Evolutionary conservation across 169 alveolate genomes (phyloP), one percentile per base, ranked within the genome.

Genomic region (Eimeria nieschulzi): DNA sequence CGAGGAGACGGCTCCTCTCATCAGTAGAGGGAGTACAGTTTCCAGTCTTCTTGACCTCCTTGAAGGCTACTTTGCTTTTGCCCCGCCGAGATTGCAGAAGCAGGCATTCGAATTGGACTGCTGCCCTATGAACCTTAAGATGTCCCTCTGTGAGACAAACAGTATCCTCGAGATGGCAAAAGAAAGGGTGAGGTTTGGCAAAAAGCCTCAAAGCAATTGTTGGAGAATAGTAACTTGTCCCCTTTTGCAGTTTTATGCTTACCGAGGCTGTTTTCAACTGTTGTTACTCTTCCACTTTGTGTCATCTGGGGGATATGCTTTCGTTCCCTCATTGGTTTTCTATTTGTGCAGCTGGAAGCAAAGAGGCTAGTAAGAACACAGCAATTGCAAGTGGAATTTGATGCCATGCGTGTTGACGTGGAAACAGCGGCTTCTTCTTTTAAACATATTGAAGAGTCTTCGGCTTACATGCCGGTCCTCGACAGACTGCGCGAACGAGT

Each of bases 261-360:
- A 33, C 0, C 46, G 3, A 33, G 46, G 46, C 46, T 1, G 46
- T 33, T 33, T 33, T 33, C 46, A 33, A 33, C 46, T 33, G 46
- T 33, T 0, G 46, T 33, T 33, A 33, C 46, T 33, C 46, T 0
- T 0, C 46, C 3, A 33, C 46, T 33, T 33, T 3, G 46, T 33
- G 46, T 33, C 46, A 33, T 33, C 3, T 33, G 46, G 3, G 46
- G 3, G 46, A 33, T 33, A 33, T 59, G 68, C 68, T 59, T 59
- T 15, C 68, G 5, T 5, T 59, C 68, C 15, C 15, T 12, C 17
- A 12, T 76, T 25, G 76, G 17, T 12, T 7, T 10, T 78, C 7
- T 66, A 55, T 46, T 33, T 6, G 39, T 63, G 82, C 83, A 90
- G 93, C 70, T 90, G n/a, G 90, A 90, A 54, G 93, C 83, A n/a